Conservation (phyloP, 805 yeast species). For the Candida suzukii region DNA sequence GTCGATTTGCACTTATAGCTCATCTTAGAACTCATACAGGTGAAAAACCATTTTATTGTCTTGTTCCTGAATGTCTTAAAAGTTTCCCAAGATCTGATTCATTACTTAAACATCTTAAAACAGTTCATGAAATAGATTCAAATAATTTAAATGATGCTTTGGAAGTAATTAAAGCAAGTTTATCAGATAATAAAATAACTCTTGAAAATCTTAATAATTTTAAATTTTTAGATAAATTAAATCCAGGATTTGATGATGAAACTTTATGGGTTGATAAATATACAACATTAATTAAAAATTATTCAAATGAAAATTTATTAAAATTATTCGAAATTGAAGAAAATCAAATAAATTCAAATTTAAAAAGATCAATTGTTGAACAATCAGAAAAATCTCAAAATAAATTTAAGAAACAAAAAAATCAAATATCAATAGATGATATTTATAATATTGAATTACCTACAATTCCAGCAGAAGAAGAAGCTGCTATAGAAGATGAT, state of each 20-base stretch:
- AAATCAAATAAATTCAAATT: background rate
- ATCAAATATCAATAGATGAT: background rate
- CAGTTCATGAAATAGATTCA: slow-evolving; percentile 47
- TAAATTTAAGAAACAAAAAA: background rate
- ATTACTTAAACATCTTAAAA: slow-evolving; percentile 54
- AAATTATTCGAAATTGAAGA: background rate
- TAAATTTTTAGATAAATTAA: slow-evolving; percentile 1
- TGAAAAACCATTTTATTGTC: slow-evolving; percentile 59
- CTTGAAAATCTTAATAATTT: slow-evolving; percentile 1
- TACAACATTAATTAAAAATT: background rate
- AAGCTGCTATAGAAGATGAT: background rate
- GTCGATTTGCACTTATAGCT: slow-evolving; percentile 50
- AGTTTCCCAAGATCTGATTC: slow-evolving; percentile 56
- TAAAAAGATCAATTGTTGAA: background rate
- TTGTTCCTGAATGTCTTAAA: slow-evolving; percentile 58
- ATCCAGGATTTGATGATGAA: background rate
- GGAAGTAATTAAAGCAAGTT: slow-evolving; percentile 8
- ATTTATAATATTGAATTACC: background rate
- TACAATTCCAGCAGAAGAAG: too few species aligned
- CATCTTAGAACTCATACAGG: slow-evolving; percentile 64
- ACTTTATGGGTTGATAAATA: background rate
- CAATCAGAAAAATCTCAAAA: background rate
- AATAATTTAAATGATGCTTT: slow-evolving; percentile 14
- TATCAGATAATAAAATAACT: background rate
- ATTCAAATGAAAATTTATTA: background rate